Conservation (phyloP, 176 grass and related monocot species). For the Stipa capillata region DNA sequence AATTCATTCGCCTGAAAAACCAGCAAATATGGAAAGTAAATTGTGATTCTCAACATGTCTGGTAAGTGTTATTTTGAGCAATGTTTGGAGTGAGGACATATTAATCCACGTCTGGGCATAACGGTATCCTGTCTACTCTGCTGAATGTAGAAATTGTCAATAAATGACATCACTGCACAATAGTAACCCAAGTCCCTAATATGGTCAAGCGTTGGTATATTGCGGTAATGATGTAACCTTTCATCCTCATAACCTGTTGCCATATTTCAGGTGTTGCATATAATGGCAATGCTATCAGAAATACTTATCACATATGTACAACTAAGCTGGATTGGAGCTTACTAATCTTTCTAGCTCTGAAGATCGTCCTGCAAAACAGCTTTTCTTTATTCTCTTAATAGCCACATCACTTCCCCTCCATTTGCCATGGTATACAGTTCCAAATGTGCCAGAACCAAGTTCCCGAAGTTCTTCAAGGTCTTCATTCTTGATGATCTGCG, state of each 20-base stretch:
- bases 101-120: background rate
- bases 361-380: conserved; percentile 69
- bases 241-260: background rate
- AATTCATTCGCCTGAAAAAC: conserved; percentile 65
- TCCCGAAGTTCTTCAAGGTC: conserved; percentile 88
- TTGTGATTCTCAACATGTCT: background rate
- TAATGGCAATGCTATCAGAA: background rate
- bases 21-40: conserved; percentile 12
- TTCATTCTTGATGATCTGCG: conserved; percentile 81
- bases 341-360: conserved; percentile 93
- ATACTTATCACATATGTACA: background rate
- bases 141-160: background rate
- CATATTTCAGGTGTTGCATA: background rate
- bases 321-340: background rate
- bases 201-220: background rate
- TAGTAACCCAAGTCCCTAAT: background rate
- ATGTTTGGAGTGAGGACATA: background rate
- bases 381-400: conserved; percentile 95
- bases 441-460: conserved; percentile 90
- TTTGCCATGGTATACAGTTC: conserved; percentile 92
- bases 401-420: conserved; percentile 97
- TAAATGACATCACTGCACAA: background rate
- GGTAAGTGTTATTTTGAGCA: background rate
- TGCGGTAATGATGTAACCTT: background rate
- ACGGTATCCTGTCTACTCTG: background rate